Percentiles rank a stretch among this genome's conserved stretches.
Evolutionary conservation across 164 flowering plant genomes (phyloP).

Genomic region (Cinnamomum chago): DNA sequence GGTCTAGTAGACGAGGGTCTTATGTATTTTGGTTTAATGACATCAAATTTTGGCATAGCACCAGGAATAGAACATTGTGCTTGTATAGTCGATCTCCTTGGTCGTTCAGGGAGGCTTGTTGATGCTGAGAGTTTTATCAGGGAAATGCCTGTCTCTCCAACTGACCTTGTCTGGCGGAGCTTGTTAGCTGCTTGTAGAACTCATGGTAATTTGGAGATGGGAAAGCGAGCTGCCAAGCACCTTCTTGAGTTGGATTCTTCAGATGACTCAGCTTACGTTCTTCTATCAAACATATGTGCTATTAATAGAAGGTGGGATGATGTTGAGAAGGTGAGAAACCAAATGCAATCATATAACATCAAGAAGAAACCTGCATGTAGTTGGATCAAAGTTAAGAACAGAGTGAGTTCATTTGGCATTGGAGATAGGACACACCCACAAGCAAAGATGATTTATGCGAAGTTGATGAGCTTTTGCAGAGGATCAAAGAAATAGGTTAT

Average conservation of each 20-base stretch:
- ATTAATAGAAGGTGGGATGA: conserved; percentile 62
- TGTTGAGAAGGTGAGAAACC: conserved; percentile 49
- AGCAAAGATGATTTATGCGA: conserved; percentile 35
- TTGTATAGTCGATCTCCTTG: conserved; percentile 78
- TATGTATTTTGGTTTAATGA: conserved; percentile 53
- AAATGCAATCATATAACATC: conserved; percentile 51
- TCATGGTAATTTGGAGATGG: conserved; percentile 65
- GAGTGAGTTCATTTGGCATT: conserved; percentile 56
- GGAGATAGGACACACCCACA: conserved; percentile 66
- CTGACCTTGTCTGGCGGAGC: conserved; percentile 74
- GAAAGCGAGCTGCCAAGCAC: conserved; percentile 49
- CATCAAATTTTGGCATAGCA: conserved; percentile 38
- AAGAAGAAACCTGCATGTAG: conserved; percentile 75
- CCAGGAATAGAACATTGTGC: conserved; percentile 75
- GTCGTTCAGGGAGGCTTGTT: conserved; percentile 66
- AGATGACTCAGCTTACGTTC: conserved; percentile 84
- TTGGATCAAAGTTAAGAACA: conserved; percentile 65
- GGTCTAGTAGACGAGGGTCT: conserved; percentile 83
- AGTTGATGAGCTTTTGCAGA: conserved; percentile 53
- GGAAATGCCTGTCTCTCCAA: conserved; percentile 59
- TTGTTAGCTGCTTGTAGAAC: conserved; percentile 63
- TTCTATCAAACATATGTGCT: conserved; percentile 73
- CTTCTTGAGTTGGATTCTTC: conserved; percentile 58
- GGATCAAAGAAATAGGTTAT: conserved; percentile 67
- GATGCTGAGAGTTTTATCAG: conserved; percentile 69